phyloP scores from a whole-genome alignment of 768 basidiomycete species.

The Calocybe indica region DNA sequence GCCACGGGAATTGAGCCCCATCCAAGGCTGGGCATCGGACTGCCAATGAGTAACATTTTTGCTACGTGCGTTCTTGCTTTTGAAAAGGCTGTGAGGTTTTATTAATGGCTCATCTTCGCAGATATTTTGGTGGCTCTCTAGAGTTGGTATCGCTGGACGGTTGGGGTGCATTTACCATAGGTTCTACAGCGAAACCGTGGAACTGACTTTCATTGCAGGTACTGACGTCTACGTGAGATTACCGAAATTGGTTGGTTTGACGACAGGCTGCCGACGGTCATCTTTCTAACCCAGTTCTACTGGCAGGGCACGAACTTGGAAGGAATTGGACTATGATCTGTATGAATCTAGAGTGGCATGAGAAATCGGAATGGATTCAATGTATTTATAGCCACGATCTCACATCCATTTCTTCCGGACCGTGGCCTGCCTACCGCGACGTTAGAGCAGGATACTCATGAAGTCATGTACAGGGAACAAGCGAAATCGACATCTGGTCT shows the following conservation, averaged over 20 bases:
- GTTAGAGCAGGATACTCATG: too few species aligned
- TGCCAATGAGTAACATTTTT: constrained; percentile 88
- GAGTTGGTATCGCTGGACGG: constrained; percentile 78
- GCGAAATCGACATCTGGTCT: too few species aligned
- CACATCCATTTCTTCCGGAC: too few species aligned
- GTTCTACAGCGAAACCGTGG: not conserved
- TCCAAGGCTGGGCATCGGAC: constrained; percentile 70
- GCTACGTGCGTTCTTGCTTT: constrained; percentile 49
- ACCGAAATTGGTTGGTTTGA: constrained; percentile 62
- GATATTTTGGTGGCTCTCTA: constrained; percentile 80
- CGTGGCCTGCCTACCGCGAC: too few species aligned
- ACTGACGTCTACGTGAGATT: constrained; percentile 80
- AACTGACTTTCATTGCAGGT: constrained; percentile 33
- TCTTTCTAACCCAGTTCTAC: not conserved
- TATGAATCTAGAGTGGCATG: too few species aligned
- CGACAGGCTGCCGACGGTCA: not conserved
- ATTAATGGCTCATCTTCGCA: constrained; percentile 16
- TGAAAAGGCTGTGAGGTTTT: not conserved
- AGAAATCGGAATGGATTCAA: too few species aligned
- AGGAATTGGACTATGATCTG: constrained; percentile 65
- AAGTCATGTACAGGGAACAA: too few species aligned
- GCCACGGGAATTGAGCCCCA: constrained; percentile 45
- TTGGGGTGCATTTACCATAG: constrained; percentile 52
- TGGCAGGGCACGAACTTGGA: constrained; percentile 78
- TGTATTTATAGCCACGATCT: too few species aligned